A percentile compares a stretch with the other conserved stretches of the same genome.
phyloP scores from a whole-genome alignment of 2,329 filamentous ascomycete genomes.

The Pezicula rhizophila region DNA sequence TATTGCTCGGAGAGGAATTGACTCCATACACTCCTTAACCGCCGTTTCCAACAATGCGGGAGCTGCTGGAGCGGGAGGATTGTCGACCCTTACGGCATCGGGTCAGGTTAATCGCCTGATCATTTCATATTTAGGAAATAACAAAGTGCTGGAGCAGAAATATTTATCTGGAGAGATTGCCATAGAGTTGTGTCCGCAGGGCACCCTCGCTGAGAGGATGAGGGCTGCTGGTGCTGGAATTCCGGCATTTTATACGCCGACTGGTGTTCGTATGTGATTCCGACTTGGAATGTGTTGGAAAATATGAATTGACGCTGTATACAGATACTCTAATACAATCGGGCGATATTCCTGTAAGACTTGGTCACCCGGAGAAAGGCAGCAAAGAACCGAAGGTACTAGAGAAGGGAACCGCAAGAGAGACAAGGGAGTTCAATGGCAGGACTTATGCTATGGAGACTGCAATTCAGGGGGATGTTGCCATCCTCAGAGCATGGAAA shows the following conservation, averaged over 20 bases:
- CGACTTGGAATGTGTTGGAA: not conserved
- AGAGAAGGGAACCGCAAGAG: constrained; percentile 58
- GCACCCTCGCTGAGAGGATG: constrained; percentile 66
- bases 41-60: constrained; percentile 80
- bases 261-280: constrained; percentile 53
- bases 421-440: constrained; percentile 68
- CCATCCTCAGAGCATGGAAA: constrained; percentile 71
- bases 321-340: constrained; percentile 59
- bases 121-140: constrained; percentile 70
- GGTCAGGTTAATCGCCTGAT: constrained; percentile 69
- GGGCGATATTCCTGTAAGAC: constrained; percentile 60
- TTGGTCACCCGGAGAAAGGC: constrained; percentile 46
- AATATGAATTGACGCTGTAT: not conserved
- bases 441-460: constrained; percentile 73
- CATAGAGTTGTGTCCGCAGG: constrained; percentile 71
- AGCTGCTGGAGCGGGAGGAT: constrained; percentile 58
- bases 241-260: constrained; percentile 75
- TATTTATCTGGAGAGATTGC: constrained; percentile 70
- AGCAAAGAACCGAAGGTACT: constrained; percentile 37
- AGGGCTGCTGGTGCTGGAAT: constrained; percentile 70
- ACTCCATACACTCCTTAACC: constrained; percentile 53
- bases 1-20: constrained; percentile 52
- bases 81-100: constrained; percentile 61
- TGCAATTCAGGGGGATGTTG: constrained; percentile 68
- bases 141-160: constrained; percentile 69